phyloP scores from a whole-genome alignment of 768 basidiomycete genomes.

The Lentinula aciculospora region DNA sequence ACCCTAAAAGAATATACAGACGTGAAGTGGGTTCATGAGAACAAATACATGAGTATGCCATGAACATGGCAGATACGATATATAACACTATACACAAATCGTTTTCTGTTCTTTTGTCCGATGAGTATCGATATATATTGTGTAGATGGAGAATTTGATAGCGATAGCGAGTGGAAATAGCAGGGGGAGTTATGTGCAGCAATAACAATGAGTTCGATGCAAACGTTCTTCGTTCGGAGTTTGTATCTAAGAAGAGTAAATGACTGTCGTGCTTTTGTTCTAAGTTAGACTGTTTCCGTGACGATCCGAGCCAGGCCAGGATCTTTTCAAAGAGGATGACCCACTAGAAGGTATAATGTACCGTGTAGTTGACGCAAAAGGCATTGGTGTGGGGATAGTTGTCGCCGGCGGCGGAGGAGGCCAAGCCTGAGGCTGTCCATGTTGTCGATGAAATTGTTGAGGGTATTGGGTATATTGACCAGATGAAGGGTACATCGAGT shows the following conservation, averaged over 20 bases:
- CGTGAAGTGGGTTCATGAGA: background rate
- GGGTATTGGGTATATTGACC: background rate
- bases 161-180: background rate
- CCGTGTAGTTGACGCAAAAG: background rate
- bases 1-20: background rate
- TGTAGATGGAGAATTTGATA: background rate
- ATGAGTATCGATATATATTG: background rate
- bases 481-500: background rate
- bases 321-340: background rate
- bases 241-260: no score
- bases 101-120: background rate
- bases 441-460: background rate
- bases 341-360: background rate
- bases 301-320: background rate
- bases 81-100: background rate
- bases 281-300: background rate
- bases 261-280: no score
- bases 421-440: background rate
- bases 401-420: background rate
- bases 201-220: no score
- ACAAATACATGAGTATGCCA: background rate
- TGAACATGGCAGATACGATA: background rate
- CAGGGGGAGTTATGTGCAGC: background rate
- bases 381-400: constrained; percentile 3
- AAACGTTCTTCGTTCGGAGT: no score